These are phyloP conservation scores for Massarina eburnea DNA, from an alignment of 2,329 filamentous ascomycete species.

Conservation along the genomic window DNA sequence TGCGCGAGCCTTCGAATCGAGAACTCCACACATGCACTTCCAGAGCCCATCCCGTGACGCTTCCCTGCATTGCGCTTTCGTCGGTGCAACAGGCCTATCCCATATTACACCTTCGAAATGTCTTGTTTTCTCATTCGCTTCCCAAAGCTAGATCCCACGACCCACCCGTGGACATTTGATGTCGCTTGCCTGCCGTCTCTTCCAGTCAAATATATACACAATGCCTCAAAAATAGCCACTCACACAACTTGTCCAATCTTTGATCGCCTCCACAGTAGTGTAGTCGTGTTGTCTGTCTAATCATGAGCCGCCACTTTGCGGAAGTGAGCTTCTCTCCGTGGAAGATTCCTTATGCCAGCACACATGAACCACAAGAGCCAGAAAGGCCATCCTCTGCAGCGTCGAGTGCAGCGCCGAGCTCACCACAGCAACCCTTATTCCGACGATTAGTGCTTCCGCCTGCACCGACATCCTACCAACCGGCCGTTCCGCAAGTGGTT, in stretches of 20 bases:
- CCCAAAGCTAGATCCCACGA: conserved; percentile 34
- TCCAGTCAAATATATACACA: conserved; percentile 25
- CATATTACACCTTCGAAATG: conserved; percentile 26
- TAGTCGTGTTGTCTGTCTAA: conserved; percentile 22
- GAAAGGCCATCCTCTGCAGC: conserved; percentile 19
- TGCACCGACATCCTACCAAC: conserved; percentile 25
- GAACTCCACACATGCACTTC: conserved; percentile 17
- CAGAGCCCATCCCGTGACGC: conserved; percentile 35
- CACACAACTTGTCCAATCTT: conserved; percentile 30
- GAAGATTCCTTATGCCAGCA: conserved; percentile 30
- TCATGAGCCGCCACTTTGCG: conserved; percentile 31
- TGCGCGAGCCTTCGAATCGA: conserved; percentile 25
- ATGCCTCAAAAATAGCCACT: conserved; percentile 39
- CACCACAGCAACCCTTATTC: conserved; percentile 19
- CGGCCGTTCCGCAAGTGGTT: conserved; percentile 23
- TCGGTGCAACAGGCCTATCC: conserved; percentile 26
- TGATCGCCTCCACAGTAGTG: conserved; percentile 16
- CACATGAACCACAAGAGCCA: conserved; percentile 9
- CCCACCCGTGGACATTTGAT: conserved; percentile 35
- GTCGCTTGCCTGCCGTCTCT: conserved; percentile 31
- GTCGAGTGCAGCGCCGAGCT: conserved; percentile 9
- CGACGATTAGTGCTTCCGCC: conserved; percentile 27
- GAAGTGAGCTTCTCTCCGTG: conserved; percentile 39
- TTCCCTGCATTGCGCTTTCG: conserved; percentile 31
- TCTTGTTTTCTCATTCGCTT: conserved; percentile 35